These are phyloP conservation scores for Aureobasidium sp. DNA, from an alignment of 2,329 filamentous ascomycete species.

Conservation along the genomic window DNA sequence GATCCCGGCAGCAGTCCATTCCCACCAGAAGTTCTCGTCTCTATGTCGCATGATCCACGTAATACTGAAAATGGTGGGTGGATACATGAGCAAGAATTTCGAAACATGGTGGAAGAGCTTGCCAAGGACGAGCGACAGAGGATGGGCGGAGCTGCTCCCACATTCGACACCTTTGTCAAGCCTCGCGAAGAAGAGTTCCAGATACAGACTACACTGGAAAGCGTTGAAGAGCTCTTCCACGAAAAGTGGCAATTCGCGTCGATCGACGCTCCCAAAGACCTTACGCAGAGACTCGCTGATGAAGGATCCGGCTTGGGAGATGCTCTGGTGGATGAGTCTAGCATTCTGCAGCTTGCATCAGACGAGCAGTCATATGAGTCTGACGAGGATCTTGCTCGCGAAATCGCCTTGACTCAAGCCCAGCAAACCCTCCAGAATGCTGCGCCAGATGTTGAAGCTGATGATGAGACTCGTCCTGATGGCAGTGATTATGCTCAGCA, in stretches of 20 bases:
- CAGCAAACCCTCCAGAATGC: conserved; percentile 18
- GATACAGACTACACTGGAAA: conserved; percentile 72
- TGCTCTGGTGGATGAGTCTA: conserved; percentile 57
- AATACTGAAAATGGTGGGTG: conserved; percentile 69
- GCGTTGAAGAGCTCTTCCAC: conserved; percentile 80
- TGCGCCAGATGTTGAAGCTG: not conserved
- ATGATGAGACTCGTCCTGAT: conserved; percentile 16
- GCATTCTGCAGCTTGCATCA: conserved; percentile 44
- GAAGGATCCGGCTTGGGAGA: conserved; percentile 19
- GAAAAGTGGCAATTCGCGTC: conserved; percentile 44
- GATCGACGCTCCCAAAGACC: not conserved
- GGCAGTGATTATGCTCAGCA: conserved; percentile 11
- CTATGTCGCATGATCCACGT: conserved; percentile 79
- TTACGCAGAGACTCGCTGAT: not conserved
- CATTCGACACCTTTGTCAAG: conserved; percentile 60
- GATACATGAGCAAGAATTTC: conserved; percentile 86
- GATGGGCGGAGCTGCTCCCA: conserved; percentile 33
- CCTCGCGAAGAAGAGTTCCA: conserved; percentile 37
- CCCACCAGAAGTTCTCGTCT: conserved; percentile 69
- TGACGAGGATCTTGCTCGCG: conserved; percentile 35
- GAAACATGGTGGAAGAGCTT: conserved; percentile 56
- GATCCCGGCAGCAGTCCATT: conserved; percentile 68
- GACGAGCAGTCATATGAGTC: conserved; percentile 36
- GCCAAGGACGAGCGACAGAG: conserved; percentile 56
- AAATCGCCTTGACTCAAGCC: conserved; percentile 28